These are phyloP conservation scores for Stephania yunnanensis DNA, from an alignment of 164 flowering plant genomes.

Conservation along the genomic window DNA sequence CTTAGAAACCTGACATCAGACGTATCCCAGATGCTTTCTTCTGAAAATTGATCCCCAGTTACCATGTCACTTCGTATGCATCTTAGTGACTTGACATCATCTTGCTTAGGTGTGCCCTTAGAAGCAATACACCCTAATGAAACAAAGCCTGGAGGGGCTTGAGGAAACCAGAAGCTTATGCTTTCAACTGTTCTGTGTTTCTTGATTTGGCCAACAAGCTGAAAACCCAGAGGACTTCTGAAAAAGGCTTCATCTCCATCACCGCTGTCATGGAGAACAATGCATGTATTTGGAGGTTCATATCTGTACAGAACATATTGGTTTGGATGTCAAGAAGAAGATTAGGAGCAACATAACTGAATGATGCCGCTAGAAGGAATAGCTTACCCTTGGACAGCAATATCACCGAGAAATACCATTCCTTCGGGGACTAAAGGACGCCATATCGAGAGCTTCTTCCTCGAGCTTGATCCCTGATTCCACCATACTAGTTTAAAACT, in stretches of 20 bases:
- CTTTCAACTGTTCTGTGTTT: slow-evolving; percentile 67
- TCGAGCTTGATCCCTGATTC: slow-evolving; percentile 69
- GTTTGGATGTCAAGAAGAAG: slow-evolving; percentile 7
- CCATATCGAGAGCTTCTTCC: slow-evolving; percentile 89
- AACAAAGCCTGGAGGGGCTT: slow-evolving; percentile 92
- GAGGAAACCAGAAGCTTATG: slow-evolving; percentile 88
- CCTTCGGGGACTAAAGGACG: slow-evolving; percentile 80
- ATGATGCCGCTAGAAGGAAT: slow-evolving; percentile 4
- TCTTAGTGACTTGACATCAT: slow-evolving; percentile 57
- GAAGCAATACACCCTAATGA: slow-evolving; percentile 87
- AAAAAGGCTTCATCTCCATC: slow-evolving; percentile 56
- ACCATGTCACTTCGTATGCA: slow-evolving; percentile 94
- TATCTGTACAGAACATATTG: slow-evolving; percentile 39
- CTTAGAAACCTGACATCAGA: slow-evolving; percentile 40
- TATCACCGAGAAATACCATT: slow-evolving; percentile 83
- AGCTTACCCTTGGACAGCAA: slow-evolving; percentile 78
- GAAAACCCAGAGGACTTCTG: slow-evolving; percentile 63
- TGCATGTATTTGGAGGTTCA: slow-evolving; percentile 79
- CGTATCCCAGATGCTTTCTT: slow-evolving; percentile 91
- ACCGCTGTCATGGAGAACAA: slow-evolving; percentile 66
- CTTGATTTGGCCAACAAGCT: slow-evolving; percentile 74
- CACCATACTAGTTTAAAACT: slow-evolving; percentile 88
- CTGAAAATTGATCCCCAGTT: slow-evolving; percentile 65
- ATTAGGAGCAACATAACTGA: neutral
- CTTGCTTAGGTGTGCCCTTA: slow-evolving; percentile 61